Base-by-base conservation (phyloP, 352 stramenopile species). In the Globisporangium okanoganense region DNA sequence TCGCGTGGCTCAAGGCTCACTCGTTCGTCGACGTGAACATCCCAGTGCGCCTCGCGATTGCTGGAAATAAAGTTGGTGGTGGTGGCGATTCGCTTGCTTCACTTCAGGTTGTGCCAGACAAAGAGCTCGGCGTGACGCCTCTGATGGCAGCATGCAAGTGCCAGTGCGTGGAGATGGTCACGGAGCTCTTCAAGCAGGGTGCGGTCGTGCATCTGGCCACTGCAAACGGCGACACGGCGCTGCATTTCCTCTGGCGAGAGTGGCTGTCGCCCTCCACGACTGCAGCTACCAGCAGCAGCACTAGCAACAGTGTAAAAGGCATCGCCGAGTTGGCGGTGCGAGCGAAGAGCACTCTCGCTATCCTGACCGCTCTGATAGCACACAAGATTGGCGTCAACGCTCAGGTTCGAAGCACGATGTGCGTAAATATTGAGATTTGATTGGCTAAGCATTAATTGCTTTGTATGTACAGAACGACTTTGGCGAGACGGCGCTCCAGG, bases 11-110 rank as follows among this genome's bases (percentile, higher is more conserved):
- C 20, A 81, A 77, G 27, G 64, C 79, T 5, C 77, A 90, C 40
- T 66, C 63, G 4, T 92, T 94, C 56, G 47, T 71, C 38, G 85
- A 92, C 49, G 69, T 94, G 35, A 90, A 94, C 48, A 50, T 91
- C 1, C 73, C 80, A 0, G 74, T 89, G 0, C 62, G 51, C 3
- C 47, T 74, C 22, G 41, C 47, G 3, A n/a, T 36, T 5, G 14
- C 22, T 27, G 20, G 38, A 24, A 44, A 14, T 5, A 24, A 22
- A n/a, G n/a, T n/a, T n/a, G n/a, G n/a, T 6, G 38, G 27, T 0
- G 18, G 20, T 1, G 25, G 20, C 29, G n/a, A 13, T 4, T 13
- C 36, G 16, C 27, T 41, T 0, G 16, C 13, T 16, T 5, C 43
- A 40, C 67, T 62, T 12, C 25, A 18, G 22, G 67, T 62, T 12